These are phyloP conservation scores for Claviceps quebecensis DNA, from an alignment of 2,329 filamentous ascomycete species.

Conservation along the genomic window DNA sequence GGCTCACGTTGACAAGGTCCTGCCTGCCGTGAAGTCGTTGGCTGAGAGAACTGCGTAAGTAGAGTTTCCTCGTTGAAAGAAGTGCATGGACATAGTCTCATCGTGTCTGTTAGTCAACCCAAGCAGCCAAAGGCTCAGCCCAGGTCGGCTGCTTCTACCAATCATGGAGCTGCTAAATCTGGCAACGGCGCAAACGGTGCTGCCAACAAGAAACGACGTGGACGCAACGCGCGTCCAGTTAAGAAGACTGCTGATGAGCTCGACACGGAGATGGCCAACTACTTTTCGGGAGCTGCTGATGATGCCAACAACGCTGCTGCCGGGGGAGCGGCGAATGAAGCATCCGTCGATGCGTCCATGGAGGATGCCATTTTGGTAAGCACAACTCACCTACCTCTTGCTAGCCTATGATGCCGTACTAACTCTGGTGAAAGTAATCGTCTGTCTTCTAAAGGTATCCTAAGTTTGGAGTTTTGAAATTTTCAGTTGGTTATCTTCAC, in stretches of 20 bases:
- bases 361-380: constrained; percentile 47
- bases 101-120: constrained; percentile 1
- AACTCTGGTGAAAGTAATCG: constrained; percentile 1
- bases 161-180: constrained; percentile 20
- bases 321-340: constrained; percentile 26
- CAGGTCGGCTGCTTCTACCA: constrained; percentile 61
- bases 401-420: background rate
- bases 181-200: constrained; percentile 29
- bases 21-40: constrained; percentile 53
- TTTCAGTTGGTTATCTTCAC: constrained; percentile 1
- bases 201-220: constrained; percentile 38
- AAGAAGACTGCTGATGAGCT: constrained; percentile 93
- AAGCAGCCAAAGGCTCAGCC: constrained; percentile 39
- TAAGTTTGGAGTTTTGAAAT: background rate
- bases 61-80: background rate
- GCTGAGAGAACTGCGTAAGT: constrained; percentile 66
- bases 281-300: constrained; percentile 49
- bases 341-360: constrained; percentile 46
- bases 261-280: constrained; percentile 95
- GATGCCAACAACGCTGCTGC: constrained; percentile 32
- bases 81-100: background rate
- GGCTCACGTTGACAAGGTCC: constrained; percentile 52
- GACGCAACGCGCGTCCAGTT: constrained; percentile 49
- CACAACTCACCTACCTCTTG: background rate
- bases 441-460: background rate